Evolutionary conservation across 148 eudicot genomes (phyloP).

Genomic region (Pouteria glomerata): DNA sequence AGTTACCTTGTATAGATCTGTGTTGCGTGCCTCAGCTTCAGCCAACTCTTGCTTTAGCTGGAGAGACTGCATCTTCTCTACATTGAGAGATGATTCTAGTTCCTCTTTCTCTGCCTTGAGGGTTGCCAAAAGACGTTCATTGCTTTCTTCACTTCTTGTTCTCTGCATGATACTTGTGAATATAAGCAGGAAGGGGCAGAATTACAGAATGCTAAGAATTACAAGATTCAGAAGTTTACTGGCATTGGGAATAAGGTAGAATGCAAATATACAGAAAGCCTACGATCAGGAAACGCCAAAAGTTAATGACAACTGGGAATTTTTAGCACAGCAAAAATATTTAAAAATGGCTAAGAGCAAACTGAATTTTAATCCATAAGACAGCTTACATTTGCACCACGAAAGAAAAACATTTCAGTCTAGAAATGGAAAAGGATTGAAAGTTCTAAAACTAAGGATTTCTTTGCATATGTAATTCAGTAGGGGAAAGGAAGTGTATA

Average conservation of each 20-base stretch:
- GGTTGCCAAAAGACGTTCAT: slow-evolving; percentile 39
- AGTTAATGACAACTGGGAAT: slow-evolving; percentile 8
- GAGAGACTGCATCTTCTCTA: slow-evolving; percentile 55
- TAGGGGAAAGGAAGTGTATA: no score
- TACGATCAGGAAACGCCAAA: neutral
- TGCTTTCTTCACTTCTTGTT: slow-evolving; percentile 37
- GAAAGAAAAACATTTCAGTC: neutral
- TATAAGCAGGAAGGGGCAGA: slow-evolving; percentile 8
- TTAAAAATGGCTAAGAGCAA: neutral
- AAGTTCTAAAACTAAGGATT: neutral
- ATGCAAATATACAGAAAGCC: neutral
- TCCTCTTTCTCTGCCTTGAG: slow-evolving; percentile 76
- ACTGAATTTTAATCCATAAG: neutral
- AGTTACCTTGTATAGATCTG: slow-evolving; percentile 77
- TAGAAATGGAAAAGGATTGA: neutral
- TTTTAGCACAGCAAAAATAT: neutral
- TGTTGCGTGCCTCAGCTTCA: slow-evolving; percentile 68
- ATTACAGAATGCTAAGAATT: neutral
- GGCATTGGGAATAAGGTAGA: neutral
- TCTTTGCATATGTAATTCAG: no score
- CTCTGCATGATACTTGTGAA: slow-evolving; percentile 35
- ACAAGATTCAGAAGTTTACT: slow-evolving; percentile 6
- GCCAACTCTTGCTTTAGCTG: slow-evolving; percentile 75
- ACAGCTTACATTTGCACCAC: neutral
- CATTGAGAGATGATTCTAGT: slow-evolving; percentile 53